phyloP scores from a whole-genome alignment of 352 stramenopile genomes.

The Pythium plurisporium region DNA sequence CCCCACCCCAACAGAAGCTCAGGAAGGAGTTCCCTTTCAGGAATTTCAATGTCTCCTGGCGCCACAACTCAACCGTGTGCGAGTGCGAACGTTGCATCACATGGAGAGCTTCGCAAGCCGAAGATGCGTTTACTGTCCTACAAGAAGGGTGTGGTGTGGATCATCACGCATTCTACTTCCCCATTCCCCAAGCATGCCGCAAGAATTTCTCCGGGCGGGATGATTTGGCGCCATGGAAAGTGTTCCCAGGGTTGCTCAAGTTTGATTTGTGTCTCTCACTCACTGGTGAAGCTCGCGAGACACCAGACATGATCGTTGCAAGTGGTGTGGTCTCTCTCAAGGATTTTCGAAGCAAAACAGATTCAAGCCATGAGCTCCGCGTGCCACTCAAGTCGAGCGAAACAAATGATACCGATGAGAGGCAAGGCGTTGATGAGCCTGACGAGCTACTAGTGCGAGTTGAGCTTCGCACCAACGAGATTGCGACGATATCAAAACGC shows the following conservation, averaged over 20 bases:
- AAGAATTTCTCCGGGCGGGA: conserved; percentile 76
- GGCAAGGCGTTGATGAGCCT: conserved; percentile 2
- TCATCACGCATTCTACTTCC: conserved; percentile 82
- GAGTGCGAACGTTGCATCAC: conserved; percentile 44
- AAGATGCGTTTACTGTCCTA: conserved; percentile 15
- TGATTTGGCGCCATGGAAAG: conserved; percentile 70
- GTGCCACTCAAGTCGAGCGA: conserved; percentile 7
- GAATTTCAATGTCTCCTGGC: conserved; percentile 82
- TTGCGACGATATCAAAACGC: conserved; percentile 5
- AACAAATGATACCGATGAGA: background rate
- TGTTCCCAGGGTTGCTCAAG: conserved; percentile 63
- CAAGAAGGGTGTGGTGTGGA: conserved; percentile 51
- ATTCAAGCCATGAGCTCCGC: conserved; percentile 32
- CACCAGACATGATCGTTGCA: conserved; percentile 57
- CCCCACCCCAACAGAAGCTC: conserved; percentile 34
- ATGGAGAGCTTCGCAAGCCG: conserved; percentile 18
- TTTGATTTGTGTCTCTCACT: conserved; percentile 76
- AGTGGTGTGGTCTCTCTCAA: conserved; percentile 47
- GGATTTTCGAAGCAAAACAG: conserved; percentile 24
- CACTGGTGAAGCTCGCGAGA: conserved; percentile 63
- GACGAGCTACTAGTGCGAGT: conserved; percentile 59
- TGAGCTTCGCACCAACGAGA: conserved; percentile 29
- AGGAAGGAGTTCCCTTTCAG: conserved; percentile 62
- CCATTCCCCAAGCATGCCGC: conserved; percentile 63
- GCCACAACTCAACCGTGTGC: conserved; percentile 44